phyloP scores from a whole-genome alignment of 2,329 filamentous ascomycete genomes.

The Metarhizium robertsii region DNA sequence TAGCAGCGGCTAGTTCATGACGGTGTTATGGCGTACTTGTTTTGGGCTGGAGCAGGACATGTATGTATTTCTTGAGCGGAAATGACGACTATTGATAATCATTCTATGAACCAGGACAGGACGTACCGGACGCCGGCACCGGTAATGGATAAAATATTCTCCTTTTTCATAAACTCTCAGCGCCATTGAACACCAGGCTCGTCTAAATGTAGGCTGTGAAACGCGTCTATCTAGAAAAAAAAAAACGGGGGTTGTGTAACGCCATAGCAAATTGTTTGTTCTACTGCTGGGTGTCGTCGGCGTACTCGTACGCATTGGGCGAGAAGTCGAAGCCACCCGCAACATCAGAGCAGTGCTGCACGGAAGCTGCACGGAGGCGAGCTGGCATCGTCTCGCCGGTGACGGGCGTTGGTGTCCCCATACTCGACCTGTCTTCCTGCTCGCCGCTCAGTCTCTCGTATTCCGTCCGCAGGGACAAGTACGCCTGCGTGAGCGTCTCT shows the following conservation, averaged over 20 bases:
- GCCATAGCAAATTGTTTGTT: too few relatives aligned
- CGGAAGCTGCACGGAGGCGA: neutral
- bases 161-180: neutral
- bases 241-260: too few relatives aligned
- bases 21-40: constrained; percentile 16
- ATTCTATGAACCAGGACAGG: neutral
- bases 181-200: neutral
- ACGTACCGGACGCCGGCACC: neutral
- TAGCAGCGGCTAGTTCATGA: neutral
- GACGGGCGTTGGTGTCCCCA: neutral
- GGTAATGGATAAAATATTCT: neutral
- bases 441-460: constrained; percentile 26
- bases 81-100: neutral
- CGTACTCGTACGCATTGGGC: neutral
- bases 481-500: constrained; percentile 44
- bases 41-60: neutral
- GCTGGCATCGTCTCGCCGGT: neutral
- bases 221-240: too few relatives aligned
- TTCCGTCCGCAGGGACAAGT: constrained; percentile 38
- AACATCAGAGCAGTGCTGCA: neutral
- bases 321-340: neutral
- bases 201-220: neutral
- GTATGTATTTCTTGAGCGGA: neutral
- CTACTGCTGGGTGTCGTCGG: neutral
- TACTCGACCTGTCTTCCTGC: neutral